phyloP scores from a whole-genome alignment of 2,329 filamentous ascomycete genomes.

The Orbilia quercus region DNA sequence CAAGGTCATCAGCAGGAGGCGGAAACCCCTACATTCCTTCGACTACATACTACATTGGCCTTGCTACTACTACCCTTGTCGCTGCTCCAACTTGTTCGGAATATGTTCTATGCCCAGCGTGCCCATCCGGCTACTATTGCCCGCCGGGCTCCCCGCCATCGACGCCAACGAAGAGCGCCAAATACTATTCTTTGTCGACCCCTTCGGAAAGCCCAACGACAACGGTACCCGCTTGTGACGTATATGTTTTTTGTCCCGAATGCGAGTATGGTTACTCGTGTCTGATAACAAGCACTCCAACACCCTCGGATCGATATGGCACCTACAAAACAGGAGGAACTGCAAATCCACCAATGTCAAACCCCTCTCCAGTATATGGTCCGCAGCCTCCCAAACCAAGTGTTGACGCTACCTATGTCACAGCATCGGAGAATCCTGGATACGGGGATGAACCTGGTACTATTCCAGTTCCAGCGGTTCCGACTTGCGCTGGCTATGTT shows the following conservation, averaged over 20 bases:
- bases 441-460: constrained; percentile 17
- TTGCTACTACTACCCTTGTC: constrained; percentile 39
- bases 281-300: constrained; percentile 1
- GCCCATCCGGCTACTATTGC: constrained; percentile 39
- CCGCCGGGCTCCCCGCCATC: constrained; percentile 12
- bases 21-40: constrained; percentile 25
- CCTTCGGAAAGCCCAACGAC: constrained; percentile 9
- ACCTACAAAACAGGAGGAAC: constrained; percentile 20
- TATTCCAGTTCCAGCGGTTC: constrained; percentile 28
- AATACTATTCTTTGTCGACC: constrained; percentile 20
- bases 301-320: neutral
- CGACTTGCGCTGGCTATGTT: constrained; percentile 42
- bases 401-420: constrained; percentile 26
- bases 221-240: constrained; percentile 32
- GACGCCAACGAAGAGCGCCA: constrained; percentile 1
- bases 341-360: constrained; percentile 38
- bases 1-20: neutral
- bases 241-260: constrained; percentile 47
- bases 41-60: constrained; percentile 43
- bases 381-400: constrained; percentile 11
- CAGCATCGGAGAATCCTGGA: constrained; percentile 4
- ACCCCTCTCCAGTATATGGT: constrained; percentile 22
- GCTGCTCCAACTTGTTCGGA: constrained; percentile 44
- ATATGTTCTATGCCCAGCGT: constrained; percentile 51
- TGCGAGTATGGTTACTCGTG: constrained; percentile 50